Percentiles rank a stretch among this genome's conserved stretches.
Conservation (phyloP, 2,329 filamentous ascomycete genomes). For the Magnaporthiopsis rhizophila region DNA sequence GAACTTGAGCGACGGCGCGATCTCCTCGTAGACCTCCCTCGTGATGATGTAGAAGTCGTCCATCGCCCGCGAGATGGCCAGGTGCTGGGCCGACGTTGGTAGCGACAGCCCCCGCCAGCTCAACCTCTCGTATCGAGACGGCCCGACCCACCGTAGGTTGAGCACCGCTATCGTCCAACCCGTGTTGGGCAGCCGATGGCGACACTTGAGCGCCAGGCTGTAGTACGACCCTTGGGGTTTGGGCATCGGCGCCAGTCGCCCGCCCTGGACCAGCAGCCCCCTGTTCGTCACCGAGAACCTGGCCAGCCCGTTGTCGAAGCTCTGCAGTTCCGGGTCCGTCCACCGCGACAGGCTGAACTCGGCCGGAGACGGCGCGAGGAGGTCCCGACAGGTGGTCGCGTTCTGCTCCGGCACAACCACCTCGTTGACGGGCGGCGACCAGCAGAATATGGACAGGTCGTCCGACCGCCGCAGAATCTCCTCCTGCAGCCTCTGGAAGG, state of each 20-base stretch:
- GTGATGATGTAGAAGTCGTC: background rate
- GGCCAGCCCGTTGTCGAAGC: background rate
- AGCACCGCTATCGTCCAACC: background rate
- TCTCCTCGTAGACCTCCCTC: background rate
- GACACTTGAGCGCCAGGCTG: background rate
- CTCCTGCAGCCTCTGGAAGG: constrained; percentile 14
- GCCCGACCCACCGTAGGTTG: background rate
- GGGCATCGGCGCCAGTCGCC: background rate
- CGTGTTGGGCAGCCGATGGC: background rate
- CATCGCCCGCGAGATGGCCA: background rate
- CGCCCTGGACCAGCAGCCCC: background rate
- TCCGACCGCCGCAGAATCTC: constrained; percentile 10
- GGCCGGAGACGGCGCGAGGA: background rate
- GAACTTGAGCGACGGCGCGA: background rate
- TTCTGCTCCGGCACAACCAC: background rate
- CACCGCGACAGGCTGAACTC: background rate
- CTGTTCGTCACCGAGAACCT: background rate
- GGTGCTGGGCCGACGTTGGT: background rate
- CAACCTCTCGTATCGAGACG: background rate
- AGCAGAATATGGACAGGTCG: constrained; percentile 8
- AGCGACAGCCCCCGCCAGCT: background rate
- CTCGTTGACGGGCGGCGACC: background rate
- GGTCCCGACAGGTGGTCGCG: background rate
- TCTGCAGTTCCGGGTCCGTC: background rate
- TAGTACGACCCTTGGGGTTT: background rate